Conservation (phyloP, 176 grass and related monocot species). For the Chloris gayana region DNA sequence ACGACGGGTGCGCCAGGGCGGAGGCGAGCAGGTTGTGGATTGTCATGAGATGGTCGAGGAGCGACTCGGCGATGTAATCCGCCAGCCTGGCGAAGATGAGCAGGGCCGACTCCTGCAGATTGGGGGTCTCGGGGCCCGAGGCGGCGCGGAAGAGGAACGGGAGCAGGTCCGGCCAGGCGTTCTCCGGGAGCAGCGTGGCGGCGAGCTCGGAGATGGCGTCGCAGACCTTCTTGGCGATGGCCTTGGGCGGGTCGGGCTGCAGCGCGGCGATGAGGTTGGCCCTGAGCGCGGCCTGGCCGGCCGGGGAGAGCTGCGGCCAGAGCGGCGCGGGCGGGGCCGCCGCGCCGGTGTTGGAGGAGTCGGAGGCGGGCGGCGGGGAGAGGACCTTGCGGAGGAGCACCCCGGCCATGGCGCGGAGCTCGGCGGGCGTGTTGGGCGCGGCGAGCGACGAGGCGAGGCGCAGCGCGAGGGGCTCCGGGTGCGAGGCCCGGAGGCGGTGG, state of each 20-base stretch:
- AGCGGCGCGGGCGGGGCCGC: slow-evolving; percentile 41
- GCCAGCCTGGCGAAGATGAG: slow-evolving; percentile 80
- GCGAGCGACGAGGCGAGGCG: slow-evolving; percentile 71
- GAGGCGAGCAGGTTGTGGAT: slow-evolving; percentile 77
- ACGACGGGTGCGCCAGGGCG: slow-evolving; percentile 70
- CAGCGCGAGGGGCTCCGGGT: slow-evolving; percentile 74
- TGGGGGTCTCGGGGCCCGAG: slow-evolving; percentile 51
- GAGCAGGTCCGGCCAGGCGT: slow-evolving; percentile 73
- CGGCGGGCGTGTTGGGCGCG: slow-evolving; percentile 33
- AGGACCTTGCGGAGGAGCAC: slow-evolving; percentile 86
- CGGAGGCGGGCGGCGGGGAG: slow-evolving; percentile 52
- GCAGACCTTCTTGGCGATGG: slow-evolving; percentile 90
- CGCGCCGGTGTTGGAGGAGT: slow-evolving; percentile 2
- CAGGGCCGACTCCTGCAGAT: slow-evolving; percentile 84
- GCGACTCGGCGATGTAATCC: slow-evolving; percentile 70
- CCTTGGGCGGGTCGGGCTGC: slow-evolving; percentile 61
- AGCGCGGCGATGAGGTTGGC: slow-evolving; percentile 66
- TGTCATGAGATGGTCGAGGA: slow-evolving; percentile 75
- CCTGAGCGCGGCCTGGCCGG: slow-evolving; percentile 61
- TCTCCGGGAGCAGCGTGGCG: slow-evolving; percentile 66
- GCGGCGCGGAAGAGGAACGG: slow-evolving; percentile 87
- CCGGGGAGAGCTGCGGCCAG: slow-evolving; percentile 71
- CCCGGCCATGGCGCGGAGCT: slow-evolving; percentile 72
- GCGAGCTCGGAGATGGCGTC: slow-evolving; percentile 90
- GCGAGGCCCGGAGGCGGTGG: slow-evolving; percentile 71